These are phyloP conservation scores for Phytophthora syringae DNA, from an alignment of 352 stramenopile species.

Conservation along the genomic window DNA sequence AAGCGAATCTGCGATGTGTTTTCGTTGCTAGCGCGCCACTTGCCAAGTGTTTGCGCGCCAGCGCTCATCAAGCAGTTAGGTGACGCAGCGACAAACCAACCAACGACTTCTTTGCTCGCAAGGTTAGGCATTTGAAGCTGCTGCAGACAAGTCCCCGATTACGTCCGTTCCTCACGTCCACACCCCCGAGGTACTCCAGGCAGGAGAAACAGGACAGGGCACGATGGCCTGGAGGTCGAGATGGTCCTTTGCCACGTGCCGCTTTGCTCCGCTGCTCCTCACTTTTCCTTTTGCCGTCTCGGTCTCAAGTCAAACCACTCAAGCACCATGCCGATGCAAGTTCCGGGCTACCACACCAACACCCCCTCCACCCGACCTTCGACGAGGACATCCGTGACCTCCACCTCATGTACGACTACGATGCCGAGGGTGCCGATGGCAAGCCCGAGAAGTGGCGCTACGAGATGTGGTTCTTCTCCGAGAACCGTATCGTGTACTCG, in stretches of 20 bases:
- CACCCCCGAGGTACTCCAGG: slow-evolving; percentile 20
- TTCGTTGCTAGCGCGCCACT: slow-evolving; percentile 20
- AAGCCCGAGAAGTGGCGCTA: slow-evolving; percentile 48
- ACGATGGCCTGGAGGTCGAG: too few species aligned
- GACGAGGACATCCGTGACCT: slow-evolving; percentile 41
- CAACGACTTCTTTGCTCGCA: slow-evolving; percentile 7
- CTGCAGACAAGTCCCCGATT: slow-evolving; percentile 18
- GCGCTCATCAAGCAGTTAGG: neutral
- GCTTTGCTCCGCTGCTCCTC: slow-evolving; percentile 6
- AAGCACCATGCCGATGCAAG: slow-evolving; percentile 39
- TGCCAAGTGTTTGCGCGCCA: slow-evolving; percentile 20
- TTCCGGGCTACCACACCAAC: slow-evolving; percentile 66
- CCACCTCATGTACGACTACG: slow-evolving; percentile 47
- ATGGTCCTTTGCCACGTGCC: slow-evolving; percentile 24
- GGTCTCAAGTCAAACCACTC: slow-evolving; percentile 21
- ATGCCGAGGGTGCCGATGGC: slow-evolving; percentile 31
- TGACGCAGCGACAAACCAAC: slow-evolving; percentile 9
- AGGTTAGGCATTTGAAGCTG: neutral
- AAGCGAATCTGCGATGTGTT: slow-evolving; percentile 5
- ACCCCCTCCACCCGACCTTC: slow-evolving; percentile 54
- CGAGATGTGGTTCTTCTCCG: slow-evolving; percentile 48
- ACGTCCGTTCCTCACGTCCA: slow-evolving; percentile 27
- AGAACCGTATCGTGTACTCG: slow-evolving; percentile 44
- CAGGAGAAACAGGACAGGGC: slow-evolving; percentile 16
- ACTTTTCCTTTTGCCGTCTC: slow-evolving; percentile 39